Evolutionary conservation across 2,329 filamentous ascomycete genomes (phyloP).

Genomic region (Chaetomiaceae sp.): DNA sequence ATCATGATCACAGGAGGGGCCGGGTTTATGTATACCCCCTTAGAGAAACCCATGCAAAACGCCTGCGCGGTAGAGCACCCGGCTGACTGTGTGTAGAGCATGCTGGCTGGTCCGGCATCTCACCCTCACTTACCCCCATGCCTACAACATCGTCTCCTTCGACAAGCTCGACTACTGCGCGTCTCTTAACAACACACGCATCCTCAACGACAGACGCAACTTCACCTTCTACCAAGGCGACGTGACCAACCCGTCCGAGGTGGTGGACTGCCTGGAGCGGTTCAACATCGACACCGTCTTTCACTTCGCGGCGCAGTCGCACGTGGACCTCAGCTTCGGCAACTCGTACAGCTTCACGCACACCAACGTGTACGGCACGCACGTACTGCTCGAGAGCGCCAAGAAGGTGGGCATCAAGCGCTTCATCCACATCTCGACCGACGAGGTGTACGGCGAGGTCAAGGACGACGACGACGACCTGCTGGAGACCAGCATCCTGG

Average conservation of each 20-base stretch:
- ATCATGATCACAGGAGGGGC: slow-evolving; percentile 82
- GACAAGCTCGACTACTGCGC: slow-evolving; percentile 83
- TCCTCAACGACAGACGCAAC: slow-evolving; percentile 63
- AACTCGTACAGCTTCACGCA: slow-evolving; percentile 79
- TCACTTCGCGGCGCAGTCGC: slow-evolving; percentile 81
- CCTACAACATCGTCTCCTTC: slow-evolving; percentile 77
- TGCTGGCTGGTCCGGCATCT: slow-evolving; percentile 81
- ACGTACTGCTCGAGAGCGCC: slow-evolving; percentile 72
- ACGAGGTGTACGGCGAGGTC: slow-evolving; percentile 82
- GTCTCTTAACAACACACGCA: slow-evolving; percentile 72
- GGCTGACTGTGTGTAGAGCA: slow-evolving; percentile 47
- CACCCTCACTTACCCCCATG: slow-evolving; percentile 64
- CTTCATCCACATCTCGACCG: slow-evolving; percentile 79
- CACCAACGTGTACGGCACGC: slow-evolving; percentile 80
- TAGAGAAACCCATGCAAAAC: too few relatives aligned
- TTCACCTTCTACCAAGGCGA: slow-evolving; percentile 79
- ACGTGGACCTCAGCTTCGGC: slow-evolving; percentile 77
- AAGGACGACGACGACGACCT: slow-evolving; percentile 67
- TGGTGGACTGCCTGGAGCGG: slow-evolving; percentile 65
- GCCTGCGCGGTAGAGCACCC: too few relatives aligned
- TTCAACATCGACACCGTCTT: slow-evolving; percentile 75
- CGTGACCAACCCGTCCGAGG: slow-evolving; percentile 65
- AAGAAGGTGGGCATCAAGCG: slow-evolving; percentile 65
- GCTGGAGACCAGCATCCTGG: slow-evolving; percentile 67
- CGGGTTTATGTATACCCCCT: slow-evolving; percentile 87